phyloP scores from a whole-genome alignment of 2,329 filamentous ascomycete genomes.

The Diaporthe humulicola region DNA sequence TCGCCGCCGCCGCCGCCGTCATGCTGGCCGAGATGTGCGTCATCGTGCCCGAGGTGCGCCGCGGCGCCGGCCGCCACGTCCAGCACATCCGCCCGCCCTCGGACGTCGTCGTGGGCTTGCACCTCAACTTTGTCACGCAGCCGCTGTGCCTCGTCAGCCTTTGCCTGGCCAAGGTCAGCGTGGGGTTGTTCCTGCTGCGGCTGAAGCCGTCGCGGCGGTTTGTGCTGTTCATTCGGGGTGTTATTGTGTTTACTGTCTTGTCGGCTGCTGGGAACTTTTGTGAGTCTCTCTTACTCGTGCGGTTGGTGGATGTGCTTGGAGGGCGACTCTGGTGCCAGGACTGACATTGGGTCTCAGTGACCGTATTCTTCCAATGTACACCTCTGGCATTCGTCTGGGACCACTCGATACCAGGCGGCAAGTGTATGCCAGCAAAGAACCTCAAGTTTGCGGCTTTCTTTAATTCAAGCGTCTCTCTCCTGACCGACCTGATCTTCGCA shows the following conservation, averaged over 20 bases:
- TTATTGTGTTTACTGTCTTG: conserved; percentile 46
- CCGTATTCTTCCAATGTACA: conserved; percentile 2
- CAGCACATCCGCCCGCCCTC: conserved; percentile 45
- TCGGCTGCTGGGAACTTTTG: conserved; percentile 44
- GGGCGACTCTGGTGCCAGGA: too few species aligned
- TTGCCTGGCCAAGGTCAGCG: conserved; percentile 47
- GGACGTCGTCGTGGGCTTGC: conserved; percentile 42
- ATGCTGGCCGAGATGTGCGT: conserved; percentile 47
- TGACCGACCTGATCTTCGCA: conserved; percentile 48
- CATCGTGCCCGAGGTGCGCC: conserved; percentile 46
- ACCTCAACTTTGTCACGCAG: conserved; percentile 50
- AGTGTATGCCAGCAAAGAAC: conserved; percentile 43
- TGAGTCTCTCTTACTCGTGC: conserved; percentile 34
- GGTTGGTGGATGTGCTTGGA: not conserved
- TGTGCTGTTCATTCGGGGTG: conserved; percentile 42
- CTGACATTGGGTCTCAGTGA: conserved; percentile 4
- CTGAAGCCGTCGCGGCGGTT: conserved; percentile 41
- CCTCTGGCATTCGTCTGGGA: not conserved
- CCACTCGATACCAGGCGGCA: conserved; percentile 1
- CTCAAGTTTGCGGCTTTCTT: conserved; percentile 47
- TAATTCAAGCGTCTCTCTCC: conserved; percentile 49
- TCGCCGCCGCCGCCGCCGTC: conserved; percentile 45
- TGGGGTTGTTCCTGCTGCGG: conserved; percentile 47
- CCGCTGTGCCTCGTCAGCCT: conserved; percentile 47
- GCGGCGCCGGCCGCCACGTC: conserved; percentile 46